phyloP scores from a whole-genome alignment of 2,329 filamentous ascomycete genomes.

The Xylaria polymorpha region DNA sequence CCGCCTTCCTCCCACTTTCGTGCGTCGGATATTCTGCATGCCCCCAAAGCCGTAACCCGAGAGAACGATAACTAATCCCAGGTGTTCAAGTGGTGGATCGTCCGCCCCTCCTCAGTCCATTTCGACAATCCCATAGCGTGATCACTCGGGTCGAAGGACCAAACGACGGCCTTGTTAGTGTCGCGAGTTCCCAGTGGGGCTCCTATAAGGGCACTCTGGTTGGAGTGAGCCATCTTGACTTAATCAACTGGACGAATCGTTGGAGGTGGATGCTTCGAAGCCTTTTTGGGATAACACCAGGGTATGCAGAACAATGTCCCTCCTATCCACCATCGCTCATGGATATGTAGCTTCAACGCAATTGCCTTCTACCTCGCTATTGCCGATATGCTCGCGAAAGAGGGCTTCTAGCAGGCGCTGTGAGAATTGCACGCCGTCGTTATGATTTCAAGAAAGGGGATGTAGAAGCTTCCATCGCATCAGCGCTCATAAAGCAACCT shows the following conservation, averaged over 20 bases:
- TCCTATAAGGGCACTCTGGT: slow-evolving; percentile 72
- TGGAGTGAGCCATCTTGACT: slow-evolving; percentile 70
- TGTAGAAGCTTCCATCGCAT: slow-evolving; percentile 4
- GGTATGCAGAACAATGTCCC: slow-evolving; percentile 54
- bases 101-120: slow-evolving; percentile 73
- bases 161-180: slow-evolving; percentile 76
- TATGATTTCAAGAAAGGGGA: not conserved
- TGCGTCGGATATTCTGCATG: not conserved
- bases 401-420: slow-evolving; percentile 58
- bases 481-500: not conserved
- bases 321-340: slow-evolving; percentile 26
- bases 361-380: slow-evolving; percentile 75
- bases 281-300: slow-evolving; percentile 63
- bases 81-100: slow-evolving; percentile 50
- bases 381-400: slow-evolving; percentile 77
- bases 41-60: not conserved
- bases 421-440: not conserved
- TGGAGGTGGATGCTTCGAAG: slow-evolving; percentile 66
- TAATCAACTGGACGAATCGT: slow-evolving; percentile 76
- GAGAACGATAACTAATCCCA: not conserved
- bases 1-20: not conserved
- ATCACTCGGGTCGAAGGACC: slow-evolving; percentile 65
- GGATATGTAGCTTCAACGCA: slow-evolving; percentile 67
- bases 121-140: slow-evolving; percentile 64
- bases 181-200: slow-evolving; percentile 71